Evolutionary conservation across 2,329 filamentous ascomycete species (phyloP).

Genomic region (Fusarium xyrophilum): DNA sequence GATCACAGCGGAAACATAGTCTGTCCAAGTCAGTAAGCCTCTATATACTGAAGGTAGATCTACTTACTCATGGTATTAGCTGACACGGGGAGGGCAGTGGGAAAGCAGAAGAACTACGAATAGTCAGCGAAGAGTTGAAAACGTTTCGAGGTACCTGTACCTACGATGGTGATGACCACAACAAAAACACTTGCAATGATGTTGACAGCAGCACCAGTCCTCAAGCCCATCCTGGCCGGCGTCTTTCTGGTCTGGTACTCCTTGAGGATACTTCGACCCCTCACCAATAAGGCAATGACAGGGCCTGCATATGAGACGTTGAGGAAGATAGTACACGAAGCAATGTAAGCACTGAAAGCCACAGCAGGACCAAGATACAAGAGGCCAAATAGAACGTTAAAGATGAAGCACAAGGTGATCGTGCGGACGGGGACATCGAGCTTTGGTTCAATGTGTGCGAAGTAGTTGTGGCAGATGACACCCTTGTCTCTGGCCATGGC

Average conservation of each 20-base stretch:
- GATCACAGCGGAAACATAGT: conserved; percentile 12
- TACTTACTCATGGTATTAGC: conserved; percentile 8
- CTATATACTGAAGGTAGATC: accelerated
- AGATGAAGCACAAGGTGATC: conserved; percentile 14
- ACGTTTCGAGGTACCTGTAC: accelerated
- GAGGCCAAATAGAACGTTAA: conserved; percentile 28
- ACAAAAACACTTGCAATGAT: neutral
- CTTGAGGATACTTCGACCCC: conserved; percentile 1
- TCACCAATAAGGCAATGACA: conserved; percentile 12
- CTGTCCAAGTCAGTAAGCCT: neutral
- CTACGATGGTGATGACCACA: conserved; percentile 1
- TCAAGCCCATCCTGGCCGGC: neutral
- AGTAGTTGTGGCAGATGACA: conserved; percentile 18
- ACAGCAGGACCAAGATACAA: conserved; percentile 28
- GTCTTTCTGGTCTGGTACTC: conserved; percentile 11
- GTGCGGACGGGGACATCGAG: conserved; percentile 26
- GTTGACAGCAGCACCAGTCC: neutral
- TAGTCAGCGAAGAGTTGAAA: neutral
- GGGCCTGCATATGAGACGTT: conserved; percentile 30
- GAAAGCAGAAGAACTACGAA: conserved; percentile 10
- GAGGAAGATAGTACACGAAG: conserved; percentile 30
- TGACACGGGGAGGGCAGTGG: neutral
- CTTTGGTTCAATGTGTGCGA: conserved; percentile 13
- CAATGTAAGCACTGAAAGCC: conserved; percentile 30
- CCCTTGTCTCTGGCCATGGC: conserved; percentile 40